Base-by-base conservation (phyloP, 495 filamentous ascomycete species). In the Podospora pseudopauciseta region DNA sequence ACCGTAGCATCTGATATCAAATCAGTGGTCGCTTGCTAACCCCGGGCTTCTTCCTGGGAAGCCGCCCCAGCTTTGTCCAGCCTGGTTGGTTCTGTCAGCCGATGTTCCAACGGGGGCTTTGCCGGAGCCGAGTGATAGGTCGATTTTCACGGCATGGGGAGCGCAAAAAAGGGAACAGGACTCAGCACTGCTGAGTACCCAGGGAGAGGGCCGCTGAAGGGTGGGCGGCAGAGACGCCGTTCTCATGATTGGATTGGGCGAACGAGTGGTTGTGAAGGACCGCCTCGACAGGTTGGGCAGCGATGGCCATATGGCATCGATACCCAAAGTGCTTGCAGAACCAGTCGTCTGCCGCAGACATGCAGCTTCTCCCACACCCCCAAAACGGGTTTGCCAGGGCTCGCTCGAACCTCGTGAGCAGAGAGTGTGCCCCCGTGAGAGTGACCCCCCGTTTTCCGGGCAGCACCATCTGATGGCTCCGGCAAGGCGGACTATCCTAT, bases 251-350 rank as follows among this genome's bases (percentile, higher is more conserved):
- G 75, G 74, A 65, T 64, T 73, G 63, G n/a, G 20, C 19, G 63
- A 74, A 73, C 68, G 72, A 75, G 44, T 76, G 73, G 75, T 68
- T 65, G 69, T 72, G 70, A 70, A 66, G 65, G 72, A 73, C 72
- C 70, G 74, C 72, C 74, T 67, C 63, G 69, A 32, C 57, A 71
- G 76, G 77, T 79, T 79, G 77, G 77, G 77, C 77, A 79, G 71
- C 70, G 73, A 79, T 72, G 77, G 72, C 69, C 74, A 57, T 73
- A 60, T 55, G 75, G 70, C 67, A 64, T 76, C 75, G 69, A 70
- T 76, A 73, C 77, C 77, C 76, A 78, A 77, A 71, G 72, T 57
- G 64, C 49, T 57, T 57, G 66, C 68, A 54, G 67, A 70, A 65
- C 74, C 76, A 78, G 70, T 78, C 67, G 68, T 58, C 65, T 73